A percentile compares a stretch with the other conserved stretches of the same genome.
These are phyloP conservation scores for Austropuccinia psidii DNA, from an alignment of 1,284 basidiomycete species.

Conservation along the genomic window DNA sequence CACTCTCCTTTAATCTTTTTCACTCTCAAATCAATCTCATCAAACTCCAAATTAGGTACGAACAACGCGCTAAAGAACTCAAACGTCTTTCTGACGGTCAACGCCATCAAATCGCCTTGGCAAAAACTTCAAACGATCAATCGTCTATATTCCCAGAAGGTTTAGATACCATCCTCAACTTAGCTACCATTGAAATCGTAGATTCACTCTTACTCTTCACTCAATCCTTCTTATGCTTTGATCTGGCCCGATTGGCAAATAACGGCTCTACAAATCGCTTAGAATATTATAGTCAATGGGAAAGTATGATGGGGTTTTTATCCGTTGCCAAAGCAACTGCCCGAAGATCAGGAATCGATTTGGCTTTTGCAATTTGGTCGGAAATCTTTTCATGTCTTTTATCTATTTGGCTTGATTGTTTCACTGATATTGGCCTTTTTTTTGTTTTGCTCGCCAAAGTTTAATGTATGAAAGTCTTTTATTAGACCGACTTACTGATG, in stretches of 20 bases:
- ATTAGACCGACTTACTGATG: not conserved
- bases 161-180: not conserved
- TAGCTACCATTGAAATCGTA: not conserved
- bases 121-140: not conserved
- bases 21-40: not conserved
- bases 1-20: not conserved
- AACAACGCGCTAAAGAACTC: slow-evolving; percentile 19
- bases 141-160: not conserved
- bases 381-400: not conserved
- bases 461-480: slow-evolving; percentile 26
- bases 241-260: not conserved
- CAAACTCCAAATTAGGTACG: slow-evolving; percentile 8
- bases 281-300: slow-evolving; percentile 14
- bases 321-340: slow-evolving; percentile 5
- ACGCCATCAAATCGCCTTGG: not conserved
- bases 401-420: not conserved
- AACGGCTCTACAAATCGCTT: not conserved
- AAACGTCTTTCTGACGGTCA: slow-evolving; percentile 14
- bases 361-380: slow-evolving; percentile 25
- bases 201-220: slow-evolving; percentile 25
- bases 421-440: not conserved
- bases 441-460: not conserved
- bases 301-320: slow-evolving; percentile 10
- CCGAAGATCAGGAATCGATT: slow-evolving; percentile 15
- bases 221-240: slow-evolving; percentile 25